Conservation (phyloP, 1,284 basidiomycete species). For the Cryptococcus maquisensis region DNA sequence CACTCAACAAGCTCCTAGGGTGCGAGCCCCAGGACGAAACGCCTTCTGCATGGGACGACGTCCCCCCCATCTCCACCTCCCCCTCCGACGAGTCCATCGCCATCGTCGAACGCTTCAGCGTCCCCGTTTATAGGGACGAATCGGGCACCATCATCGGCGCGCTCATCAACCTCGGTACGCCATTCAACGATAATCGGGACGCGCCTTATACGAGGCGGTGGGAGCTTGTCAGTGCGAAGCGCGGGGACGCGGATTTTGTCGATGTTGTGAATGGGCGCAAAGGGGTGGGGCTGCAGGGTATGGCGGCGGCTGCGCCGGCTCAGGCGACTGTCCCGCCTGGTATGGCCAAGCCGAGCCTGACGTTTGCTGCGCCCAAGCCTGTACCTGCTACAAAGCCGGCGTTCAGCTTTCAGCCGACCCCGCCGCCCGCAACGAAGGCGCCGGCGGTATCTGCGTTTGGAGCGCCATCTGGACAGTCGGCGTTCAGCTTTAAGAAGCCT, state of each 20-base stretch:
- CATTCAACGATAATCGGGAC: constrained; percentile 58
- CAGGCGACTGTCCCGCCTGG: not conserved
- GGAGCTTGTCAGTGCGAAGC: constrained; percentile 69
- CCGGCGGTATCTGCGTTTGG: not conserved
- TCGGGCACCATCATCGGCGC: constrained; percentile 34
- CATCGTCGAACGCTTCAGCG: constrained; percentile 35
- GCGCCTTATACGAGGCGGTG: constrained; percentile 59
- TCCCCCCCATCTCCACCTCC: constrained; percentile 25
- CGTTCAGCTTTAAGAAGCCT: not conserved
- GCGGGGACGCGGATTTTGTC: constrained; percentile 58
- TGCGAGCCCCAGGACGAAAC: constrained; percentile 49
- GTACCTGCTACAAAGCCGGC: not conserved
- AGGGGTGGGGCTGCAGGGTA: constrained; percentile 4
- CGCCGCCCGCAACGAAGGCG: too few species aligned
- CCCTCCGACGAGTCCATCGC: constrained; percentile 30
- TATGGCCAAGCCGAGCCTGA: not conserved
- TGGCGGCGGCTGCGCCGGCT: not conserved
- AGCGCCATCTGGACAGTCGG: not conserved
- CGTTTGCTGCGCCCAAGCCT: not conserved
- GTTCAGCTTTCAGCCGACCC: not conserved
- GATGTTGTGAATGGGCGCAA: constrained; percentile 70
- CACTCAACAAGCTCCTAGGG: constrained; percentile 47
- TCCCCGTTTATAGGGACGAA: constrained; percentile 41
- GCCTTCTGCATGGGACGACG: constrained; percentile 42
- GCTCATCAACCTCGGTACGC: constrained; percentile 59